phyloP scores from a whole-genome alignment of 352 stramenopile genomes.

The Globisporangium nunn region DNA sequence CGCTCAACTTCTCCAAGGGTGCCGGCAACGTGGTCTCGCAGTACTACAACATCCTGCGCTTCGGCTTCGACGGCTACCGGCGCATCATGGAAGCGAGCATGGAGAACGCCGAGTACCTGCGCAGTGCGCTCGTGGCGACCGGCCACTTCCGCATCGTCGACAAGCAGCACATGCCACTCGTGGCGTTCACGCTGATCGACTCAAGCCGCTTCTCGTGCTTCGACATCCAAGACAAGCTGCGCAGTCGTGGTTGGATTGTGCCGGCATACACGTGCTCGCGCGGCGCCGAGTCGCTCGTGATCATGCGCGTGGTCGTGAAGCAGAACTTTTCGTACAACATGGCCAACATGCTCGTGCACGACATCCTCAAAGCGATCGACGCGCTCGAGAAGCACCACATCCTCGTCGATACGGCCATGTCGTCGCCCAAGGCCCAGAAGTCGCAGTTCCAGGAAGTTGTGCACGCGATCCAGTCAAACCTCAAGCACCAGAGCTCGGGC shows the following conservation, averaged over 20 bases:
- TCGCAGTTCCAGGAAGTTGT: conserved; percentile 61
- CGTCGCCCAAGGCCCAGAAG: conserved; percentile 71
- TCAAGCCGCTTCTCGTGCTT: conserved; percentile 81
- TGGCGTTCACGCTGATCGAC: conserved; percentile 83
- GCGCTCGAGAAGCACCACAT: conserved; percentile 73
- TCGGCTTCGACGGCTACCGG: conserved; percentile 87
- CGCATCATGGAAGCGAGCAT: conserved; percentile 88
- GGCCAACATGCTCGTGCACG: conserved; percentile 82
- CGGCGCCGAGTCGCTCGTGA: conserved; percentile 74
- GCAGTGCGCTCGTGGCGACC: conserved; percentile 61
- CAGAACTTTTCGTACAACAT: conserved; percentile 88
- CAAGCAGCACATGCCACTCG: conserved; percentile 88
- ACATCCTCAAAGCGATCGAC: conserved; percentile 83
- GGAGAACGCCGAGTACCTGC: conserved; percentile 77
- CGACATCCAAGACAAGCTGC: conserved; percentile 88
- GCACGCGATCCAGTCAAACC: conserved; percentile 52
- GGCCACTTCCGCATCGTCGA: conserved; percentile 86
- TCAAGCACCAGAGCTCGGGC: conserved; percentile 70
- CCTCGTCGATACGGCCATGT: conserved; percentile 68
- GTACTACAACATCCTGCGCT: conserved; percentile 92
- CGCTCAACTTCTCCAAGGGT: conserved; percentile 91
- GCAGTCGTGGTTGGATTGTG: conserved; percentile 84
- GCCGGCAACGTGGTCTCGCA: conserved; percentile 86
- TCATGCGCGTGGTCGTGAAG: conserved; percentile 90
- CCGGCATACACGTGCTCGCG: conserved; percentile 86